Base-by-base conservation (phyloP, 768 basidiomycete species). In the Termitomyces sp. region DNA sequence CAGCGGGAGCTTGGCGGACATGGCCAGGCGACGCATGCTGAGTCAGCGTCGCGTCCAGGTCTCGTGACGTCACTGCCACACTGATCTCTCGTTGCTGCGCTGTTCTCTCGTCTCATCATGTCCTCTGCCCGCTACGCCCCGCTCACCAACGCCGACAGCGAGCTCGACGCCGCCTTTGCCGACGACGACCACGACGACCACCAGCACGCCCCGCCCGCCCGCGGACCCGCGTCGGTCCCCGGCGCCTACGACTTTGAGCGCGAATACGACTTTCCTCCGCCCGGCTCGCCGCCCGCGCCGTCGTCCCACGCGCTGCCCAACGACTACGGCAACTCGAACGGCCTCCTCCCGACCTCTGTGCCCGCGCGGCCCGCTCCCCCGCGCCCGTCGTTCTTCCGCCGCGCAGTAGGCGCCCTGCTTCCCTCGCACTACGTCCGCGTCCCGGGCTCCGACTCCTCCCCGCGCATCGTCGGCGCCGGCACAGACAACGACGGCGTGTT, bases 401-500 rank as follows among this genome's bases (percentile, higher is more conserved):
- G 85, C 63, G 79, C 83, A 1, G 72, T 85, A 4, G 85, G 84
- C 20, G 78, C 80, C 3, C 65, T 91, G 49, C 69, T 90, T 8
- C 89, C 90, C 2, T 81, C 82, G 13, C 83, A 86, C 60, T 90
- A 91, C 65, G 70, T 78, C 34, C 76, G 72, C 2, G 71, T 83
- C 36, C 79, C 84, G 1, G 77, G 78, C 16, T 68, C 73, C 9
- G 73, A 73, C 0, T 59, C 67, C 48, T 63, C 74, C 5, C 63
- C 69, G 58, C 66, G 66, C 18, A 68, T 73, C 31, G 90, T 74
- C n/a, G 91, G 91, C 33, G 86, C 86, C 7, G 91, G 90, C 0
- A 77, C 75, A 18, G 84, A 92, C 31, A 94, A 95, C 65, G 94
- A 97, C 64, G 97, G 97, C 3, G 95, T 98, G 9, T 99, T 98